phyloP scores from a whole-genome alignment of 176 grass and related monocot species.

The Coix lacrymajobi region DNA sequence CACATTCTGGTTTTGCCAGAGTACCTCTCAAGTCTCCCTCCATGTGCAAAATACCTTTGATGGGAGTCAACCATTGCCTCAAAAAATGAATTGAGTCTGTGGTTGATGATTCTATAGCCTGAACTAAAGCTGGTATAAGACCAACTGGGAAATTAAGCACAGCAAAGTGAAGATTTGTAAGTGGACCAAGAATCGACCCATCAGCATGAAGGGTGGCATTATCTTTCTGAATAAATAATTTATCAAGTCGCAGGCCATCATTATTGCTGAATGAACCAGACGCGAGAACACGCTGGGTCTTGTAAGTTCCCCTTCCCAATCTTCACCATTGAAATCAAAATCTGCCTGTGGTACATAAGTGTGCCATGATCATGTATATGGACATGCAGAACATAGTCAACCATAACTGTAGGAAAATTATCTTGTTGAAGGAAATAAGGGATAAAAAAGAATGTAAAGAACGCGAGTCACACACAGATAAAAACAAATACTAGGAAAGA shows the following conservation, averaged over 20 bases:
- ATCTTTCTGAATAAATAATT: constrained; percentile 98
- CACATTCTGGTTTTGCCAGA: constrained; percentile 91
- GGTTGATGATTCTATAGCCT: constrained; percentile 90
- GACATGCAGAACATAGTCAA: constrained; percentile 8
- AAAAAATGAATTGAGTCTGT: constrained; percentile 87
- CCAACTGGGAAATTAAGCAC: constrained; percentile 95
- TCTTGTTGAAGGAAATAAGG: neutral
- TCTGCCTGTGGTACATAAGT: constrained; percentile 59
- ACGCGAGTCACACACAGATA: neutral
- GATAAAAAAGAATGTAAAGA: constrained; percentile 12
- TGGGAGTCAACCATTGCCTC: constrained; percentile 90
- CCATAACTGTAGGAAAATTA: neutral
- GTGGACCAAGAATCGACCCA: constrained; percentile 80
- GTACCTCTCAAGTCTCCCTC: constrained; percentile 94
- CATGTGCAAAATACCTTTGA: constrained; percentile 98
- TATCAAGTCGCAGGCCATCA: constrained; percentile 86
- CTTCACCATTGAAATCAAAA: constrained; percentile 97
- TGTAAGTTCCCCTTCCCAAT: constrained; percentile 97
- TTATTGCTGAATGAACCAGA: constrained; percentile 92
- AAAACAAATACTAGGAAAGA: neutral
- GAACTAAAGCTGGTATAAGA: constrained; percentile 87
- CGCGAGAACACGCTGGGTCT: constrained; percentile 77
- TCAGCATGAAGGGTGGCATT: constrained; percentile 98
- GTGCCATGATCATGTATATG: constrained; percentile 6
- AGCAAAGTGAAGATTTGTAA: constrained; percentile 99